Evolutionary conservation across 495 filamentous ascomycete genomes (phyloP).

Genomic region (Trichoderma reesei): DNA sequence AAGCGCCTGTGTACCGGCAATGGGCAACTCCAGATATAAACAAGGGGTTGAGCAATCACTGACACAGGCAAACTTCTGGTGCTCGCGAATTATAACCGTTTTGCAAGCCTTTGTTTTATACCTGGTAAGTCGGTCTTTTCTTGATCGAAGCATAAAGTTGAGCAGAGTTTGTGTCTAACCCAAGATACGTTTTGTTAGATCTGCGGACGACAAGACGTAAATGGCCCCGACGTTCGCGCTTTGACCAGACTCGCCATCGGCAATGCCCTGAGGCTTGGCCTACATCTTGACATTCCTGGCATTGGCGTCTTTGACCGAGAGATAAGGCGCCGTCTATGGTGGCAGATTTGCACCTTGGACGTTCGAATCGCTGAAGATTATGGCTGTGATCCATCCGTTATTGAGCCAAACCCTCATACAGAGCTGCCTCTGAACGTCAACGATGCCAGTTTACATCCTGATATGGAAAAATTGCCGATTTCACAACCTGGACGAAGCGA

Average conservation of each 20-base stretch:
- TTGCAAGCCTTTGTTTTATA: background rate
- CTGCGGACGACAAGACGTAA: background rate
- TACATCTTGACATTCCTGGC: background rate
- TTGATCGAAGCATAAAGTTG: background rate
- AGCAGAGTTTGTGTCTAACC: background rate
- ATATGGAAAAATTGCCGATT: background rate
- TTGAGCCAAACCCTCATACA: background rate
- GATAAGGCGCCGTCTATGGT: background rate
- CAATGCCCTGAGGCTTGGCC: background rate
- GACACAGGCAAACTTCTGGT: background rate
- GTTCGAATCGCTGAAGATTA: background rate
- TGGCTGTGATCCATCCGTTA: background rate
- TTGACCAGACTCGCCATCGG: background rate
- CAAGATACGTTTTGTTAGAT: background rate
- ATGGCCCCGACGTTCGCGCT: background rate
- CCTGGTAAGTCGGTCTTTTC: background rate
- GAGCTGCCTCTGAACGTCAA: background rate
- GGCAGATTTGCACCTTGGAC: background rate
- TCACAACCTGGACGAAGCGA: background rate
- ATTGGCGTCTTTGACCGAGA: background rate
- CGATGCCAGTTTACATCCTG: background rate
- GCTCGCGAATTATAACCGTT: background rate
- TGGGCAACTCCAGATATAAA: background rate
- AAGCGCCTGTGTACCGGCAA: background rate
- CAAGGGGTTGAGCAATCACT: background rate